Base-by-base conservation (phyloP, 2,329 filamentous ascomycete species). In the Ophiostoma angusticollis region DNA sequence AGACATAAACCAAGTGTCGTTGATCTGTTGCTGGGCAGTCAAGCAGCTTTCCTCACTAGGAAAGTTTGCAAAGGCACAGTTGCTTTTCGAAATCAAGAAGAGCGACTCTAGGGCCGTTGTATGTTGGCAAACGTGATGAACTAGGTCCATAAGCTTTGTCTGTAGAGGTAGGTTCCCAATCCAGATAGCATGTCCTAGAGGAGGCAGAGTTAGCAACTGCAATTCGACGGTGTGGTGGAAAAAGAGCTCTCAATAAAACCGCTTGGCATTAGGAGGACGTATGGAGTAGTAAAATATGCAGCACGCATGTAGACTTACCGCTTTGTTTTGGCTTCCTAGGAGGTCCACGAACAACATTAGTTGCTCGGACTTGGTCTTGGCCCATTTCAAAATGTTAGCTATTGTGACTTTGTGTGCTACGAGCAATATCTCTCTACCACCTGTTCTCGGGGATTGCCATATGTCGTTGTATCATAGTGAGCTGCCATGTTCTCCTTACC, bases 61-160 rank as follows among this genome's bases (percentile, higher is more conserved):
- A 57, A 93, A 96, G 54, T 96, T 96, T 47, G 93, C 85, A 62
- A 96, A 96, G 0, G 87, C 89, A 53, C 89, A 96, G 54, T 95
- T 95, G 56, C 87, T 95, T 58, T 95, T 95, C 0, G 87, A 89
- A 29, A 96, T 96, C 25, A 96, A 64, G 49, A 96, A 95, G 0
- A 96, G 65, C 33, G 86, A 94, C 55, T 94, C 83, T 17, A 96
- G 74, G 1, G 86, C 73, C 0, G 69, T 71, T 0, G 84, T 79
- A 47, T 87, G 80, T 46, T 74, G 76, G 45, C 84, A 93, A 42
- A 95, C 91, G 55, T 95, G 84, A 43, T 91, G 77, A 37, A 95
- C 93, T n/a, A 96, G 64, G 42, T 74, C 81, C 59, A 85, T 78
- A 11, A 96, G 68, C 29, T 79, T 79, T 1, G 86, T 82, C 35